phyloP scores from a whole-genome alignment of 2,329 filamentous ascomycete species.

The Saccharata proteae region DNA sequence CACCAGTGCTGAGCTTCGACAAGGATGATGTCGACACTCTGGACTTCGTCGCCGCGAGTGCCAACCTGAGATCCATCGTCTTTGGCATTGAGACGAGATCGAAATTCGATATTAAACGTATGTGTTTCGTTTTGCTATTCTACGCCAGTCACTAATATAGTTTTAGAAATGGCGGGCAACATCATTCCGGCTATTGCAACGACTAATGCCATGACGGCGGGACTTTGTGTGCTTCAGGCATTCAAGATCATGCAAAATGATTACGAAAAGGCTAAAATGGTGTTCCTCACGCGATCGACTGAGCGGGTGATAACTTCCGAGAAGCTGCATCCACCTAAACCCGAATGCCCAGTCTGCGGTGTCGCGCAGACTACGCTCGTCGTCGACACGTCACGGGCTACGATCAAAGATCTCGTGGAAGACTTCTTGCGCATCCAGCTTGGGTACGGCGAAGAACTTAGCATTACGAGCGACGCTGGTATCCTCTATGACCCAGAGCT shows the following conservation, averaged over 20 bases:
- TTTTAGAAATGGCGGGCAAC: conserved; percentile 85
- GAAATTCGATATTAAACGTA: conserved; percentile 85
- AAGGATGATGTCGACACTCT: conserved; percentile 94
- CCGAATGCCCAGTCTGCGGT: conserved; percentile 72
- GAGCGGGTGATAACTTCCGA: conserved; percentile 48
- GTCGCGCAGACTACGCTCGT: conserved; percentile 55
- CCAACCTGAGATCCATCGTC: conserved; percentile 78
- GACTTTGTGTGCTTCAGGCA: conserved; percentile 80
- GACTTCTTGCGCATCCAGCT: conserved; percentile 57
- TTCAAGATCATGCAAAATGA: conserved; percentile 78
- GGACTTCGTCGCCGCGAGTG: conserved; percentile 83
- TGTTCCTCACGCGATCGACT: conserved; percentile 65
- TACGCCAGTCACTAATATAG: not conserved
- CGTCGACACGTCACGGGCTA: conserved; percentile 60
- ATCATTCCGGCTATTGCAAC: conserved; percentile 98
- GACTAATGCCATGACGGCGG: conserved; percentile 91
- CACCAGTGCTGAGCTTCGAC: conserved; percentile 71
- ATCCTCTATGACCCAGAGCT: conserved; percentile 86
- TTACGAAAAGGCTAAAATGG: conserved; percentile 62
- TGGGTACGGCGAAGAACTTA: conserved; percentile 71
- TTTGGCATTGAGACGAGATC: conserved; percentile 83
- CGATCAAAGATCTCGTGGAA: conserved; percentile 67
- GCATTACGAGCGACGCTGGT: conserved; percentile 59
- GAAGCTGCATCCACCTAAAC: conserved; percentile 53
- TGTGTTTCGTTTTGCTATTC: conserved; percentile 13